Conservation (phyloP, 306 rosid genomes). For the Potentilla sterilis region DNA sequence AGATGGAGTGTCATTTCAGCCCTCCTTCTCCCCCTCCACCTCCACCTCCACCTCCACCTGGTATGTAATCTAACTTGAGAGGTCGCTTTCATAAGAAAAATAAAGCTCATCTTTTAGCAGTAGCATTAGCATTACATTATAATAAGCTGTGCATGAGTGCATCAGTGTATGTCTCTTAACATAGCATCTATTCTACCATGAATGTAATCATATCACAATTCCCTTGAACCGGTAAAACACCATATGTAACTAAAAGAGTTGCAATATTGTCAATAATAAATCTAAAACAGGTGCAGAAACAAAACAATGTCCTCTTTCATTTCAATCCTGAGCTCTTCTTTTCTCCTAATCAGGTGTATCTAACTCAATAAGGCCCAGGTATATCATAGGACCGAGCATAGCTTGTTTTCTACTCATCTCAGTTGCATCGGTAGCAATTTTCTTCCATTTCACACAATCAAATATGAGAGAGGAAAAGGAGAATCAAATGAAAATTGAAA, state of each 20-base stretch:
- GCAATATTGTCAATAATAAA: too few relatives aligned
- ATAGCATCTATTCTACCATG: neutral
- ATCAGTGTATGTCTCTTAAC: neutral
- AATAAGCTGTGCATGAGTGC: neutral
- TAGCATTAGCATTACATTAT: neutral
- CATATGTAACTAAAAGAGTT: too few relatives aligned
- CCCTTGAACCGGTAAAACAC: too few relatives aligned
- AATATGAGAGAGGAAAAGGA: neutral
- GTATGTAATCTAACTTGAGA: neutral
- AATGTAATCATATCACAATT: too few relatives aligned
- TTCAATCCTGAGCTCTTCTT: neutral
- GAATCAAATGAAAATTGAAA: slow-evolving; percentile 1
- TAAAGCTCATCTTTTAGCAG: neutral
- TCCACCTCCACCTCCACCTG: neutral
- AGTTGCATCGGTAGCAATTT: neutral
- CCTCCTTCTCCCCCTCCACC: neutral
- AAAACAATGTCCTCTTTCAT: neutral
- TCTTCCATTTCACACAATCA: neutral
- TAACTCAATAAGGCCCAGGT: neutral
- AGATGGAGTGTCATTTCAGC: neutral
- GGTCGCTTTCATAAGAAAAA: neutral
- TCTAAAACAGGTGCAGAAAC: too few relatives aligned
- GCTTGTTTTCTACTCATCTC: neutral
- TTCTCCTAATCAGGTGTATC: neutral
- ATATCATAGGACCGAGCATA: neutral